These are phyloP conservation scores for Tripidium arundinaceum DNA, from an alignment of 202 grass and related monocot species.

Conservation along the genomic window DNA sequence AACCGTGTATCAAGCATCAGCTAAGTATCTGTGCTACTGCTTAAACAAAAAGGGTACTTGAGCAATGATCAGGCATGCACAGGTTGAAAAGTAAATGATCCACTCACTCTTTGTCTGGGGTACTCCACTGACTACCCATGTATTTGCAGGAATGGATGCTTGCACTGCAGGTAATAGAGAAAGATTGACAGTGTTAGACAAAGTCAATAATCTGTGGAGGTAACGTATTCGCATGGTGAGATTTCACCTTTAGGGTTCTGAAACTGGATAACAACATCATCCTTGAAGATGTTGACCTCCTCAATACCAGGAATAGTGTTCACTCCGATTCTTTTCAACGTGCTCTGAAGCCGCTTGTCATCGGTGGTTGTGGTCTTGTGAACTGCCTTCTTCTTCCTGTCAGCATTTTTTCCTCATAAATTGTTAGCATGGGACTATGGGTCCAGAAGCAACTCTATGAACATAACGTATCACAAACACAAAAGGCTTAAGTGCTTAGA, in stretches of 20 bases:
- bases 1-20: background rate
- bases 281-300: constrained; percentile 96
- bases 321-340: constrained; percentile 88
- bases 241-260: constrained; percentile 80
- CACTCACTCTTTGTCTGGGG: constrained; percentile 81
- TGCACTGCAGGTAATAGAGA: constrained; percentile 53
- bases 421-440: background rate
- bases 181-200: background rate
- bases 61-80: background rate
- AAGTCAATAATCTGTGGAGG: background rate
- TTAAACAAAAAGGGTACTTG: background rate
- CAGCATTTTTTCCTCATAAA: background rate
- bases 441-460: background rate
- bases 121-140: constrained; percentile 90
- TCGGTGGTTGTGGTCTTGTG: constrained; percentile 90
- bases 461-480: background rate
- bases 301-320: constrained; percentile 83
- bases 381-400: constrained; percentile 97
- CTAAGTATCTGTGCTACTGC: background rate
- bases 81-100: background rate
- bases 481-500: background rate
- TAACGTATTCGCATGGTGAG: background rate
- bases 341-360: constrained; percentile 95
- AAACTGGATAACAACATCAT: constrained; percentile 92
- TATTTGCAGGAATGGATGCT: constrained; percentile 90